Base-by-base conservation (phyloP, 495 filamentous ascomycete genomes). In the Haplographium delicatum region DNA sequence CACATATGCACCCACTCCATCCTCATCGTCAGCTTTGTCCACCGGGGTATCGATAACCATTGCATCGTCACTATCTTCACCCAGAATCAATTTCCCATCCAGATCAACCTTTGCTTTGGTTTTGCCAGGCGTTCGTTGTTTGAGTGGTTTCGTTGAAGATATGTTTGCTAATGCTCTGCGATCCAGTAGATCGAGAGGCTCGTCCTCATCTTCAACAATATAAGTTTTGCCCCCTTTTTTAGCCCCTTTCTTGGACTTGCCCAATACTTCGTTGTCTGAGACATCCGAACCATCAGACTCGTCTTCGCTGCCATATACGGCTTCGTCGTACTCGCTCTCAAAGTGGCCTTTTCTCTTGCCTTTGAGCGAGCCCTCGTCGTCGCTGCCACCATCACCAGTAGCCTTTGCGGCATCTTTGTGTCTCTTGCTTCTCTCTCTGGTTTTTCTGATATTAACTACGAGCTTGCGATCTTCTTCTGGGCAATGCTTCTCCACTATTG, bases 321-420 rank as follows among this genome's bases (percentile, higher is more conserved):
- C 88, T 68, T 95, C 86, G 67, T 98, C 93, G 64, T 91, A 97
- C 63, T 94, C 93, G 69, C 83, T 91, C 68, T 87, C 85, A 66
- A 91, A 91, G 42, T 76, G 76, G 46, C 74, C 70, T 57, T 76
- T 79, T 27, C 72, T 68, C 54, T 72, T 74, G 38, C 68, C 46
- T 25, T 28, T 33, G 5, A 33, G 3, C 11, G 16, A 65, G 2
- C 71, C 72, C 5, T 75, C 72, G 1, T 73, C 80, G 10, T 64
- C 69, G 10, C 60, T 67, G 4, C 59, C 73, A 44, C 57, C 65
- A 7, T 66, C 70, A 13, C 61, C 71, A 19, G 61, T 68, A 15
- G 67, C 68, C 56, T 74, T 75, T 19, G 75, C 79, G 4, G 82
- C 81, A 47, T 85, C 85, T 72, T 88, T 93, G 69, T 86, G 86